Conservation (phyloP, 164 flowering plant genomes). For the Vitis amurensis region DNA sequence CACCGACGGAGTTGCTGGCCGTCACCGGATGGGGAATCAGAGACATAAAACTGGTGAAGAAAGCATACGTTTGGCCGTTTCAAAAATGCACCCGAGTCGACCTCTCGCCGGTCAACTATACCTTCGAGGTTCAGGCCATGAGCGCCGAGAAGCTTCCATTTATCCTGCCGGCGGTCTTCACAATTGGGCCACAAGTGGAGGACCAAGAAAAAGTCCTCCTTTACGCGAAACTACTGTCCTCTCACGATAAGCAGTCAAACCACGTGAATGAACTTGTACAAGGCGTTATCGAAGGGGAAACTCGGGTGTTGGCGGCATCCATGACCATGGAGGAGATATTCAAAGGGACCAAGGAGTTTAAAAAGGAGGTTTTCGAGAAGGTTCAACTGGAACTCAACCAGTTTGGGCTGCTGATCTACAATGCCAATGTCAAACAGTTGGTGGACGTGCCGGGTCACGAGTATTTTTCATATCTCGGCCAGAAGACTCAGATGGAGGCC, state of each 20-base stretch:
- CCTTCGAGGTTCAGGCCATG: conserved; percentile 53
- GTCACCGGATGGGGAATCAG: conserved; percentile 39
- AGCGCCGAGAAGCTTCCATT: conserved; percentile 50
- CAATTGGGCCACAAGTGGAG: conserved; percentile 38
- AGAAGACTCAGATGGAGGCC: conserved; percentile 35
- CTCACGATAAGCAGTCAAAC: conserved; percentile 28
- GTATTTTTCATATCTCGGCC: conserved; percentile 34
- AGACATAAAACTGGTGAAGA: conserved; percentile 39
- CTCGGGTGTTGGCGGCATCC: conserved; percentile 35
- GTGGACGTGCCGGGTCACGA: conserved; percentile 36
- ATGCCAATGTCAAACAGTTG: conserved; percentile 35
- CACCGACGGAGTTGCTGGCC: conserved; percentile 34
- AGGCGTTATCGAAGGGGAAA: conserved; percentile 37
- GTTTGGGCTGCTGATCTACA: conserved; percentile 30
- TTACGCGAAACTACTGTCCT: conserved; percentile 36
- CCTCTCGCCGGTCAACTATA: conserved; percentile 44
- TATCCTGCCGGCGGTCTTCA: conserved; percentile 51
- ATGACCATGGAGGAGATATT: conserved; percentile 41
- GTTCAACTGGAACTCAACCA: conserved; percentile 37
- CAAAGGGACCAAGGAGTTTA: conserved; percentile 35
- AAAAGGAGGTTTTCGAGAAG: conserved; percentile 30
- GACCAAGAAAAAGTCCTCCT: conserved; percentile 21
- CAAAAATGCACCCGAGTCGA: conserved; percentile 33
- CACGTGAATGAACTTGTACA: conserved; percentile 32
- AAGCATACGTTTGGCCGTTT: conserved; percentile 34